Percentiles rank a stretch among this genome's conserved stretches.
Conservation (phyloP, 371 early-diverging fungal genomes). For the Gilbertella persicaria region DNA sequence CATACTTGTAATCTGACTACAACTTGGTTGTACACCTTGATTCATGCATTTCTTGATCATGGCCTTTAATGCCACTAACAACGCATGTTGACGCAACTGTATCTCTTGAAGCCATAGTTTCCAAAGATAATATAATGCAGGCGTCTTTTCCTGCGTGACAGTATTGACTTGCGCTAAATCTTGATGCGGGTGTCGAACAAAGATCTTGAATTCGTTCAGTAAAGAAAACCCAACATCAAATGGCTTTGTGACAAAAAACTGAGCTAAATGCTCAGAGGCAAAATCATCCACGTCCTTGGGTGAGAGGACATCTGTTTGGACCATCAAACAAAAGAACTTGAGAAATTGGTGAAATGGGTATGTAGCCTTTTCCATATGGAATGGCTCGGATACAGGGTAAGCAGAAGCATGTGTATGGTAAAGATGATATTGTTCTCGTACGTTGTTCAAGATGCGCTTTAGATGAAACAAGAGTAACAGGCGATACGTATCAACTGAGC, state of each 20-base stretch:
- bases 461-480: background rate
- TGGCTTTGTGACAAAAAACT: background rate
- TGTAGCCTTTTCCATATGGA: background rate
- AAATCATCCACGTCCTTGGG: background rate
- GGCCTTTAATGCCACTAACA: no score
- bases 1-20: no score
- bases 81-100: no score
- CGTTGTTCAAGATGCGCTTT: background rate
- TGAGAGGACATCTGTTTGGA: background rate
- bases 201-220: background rate
- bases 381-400: background rate
- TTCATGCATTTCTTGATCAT: no score
- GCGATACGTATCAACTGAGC: background rate
- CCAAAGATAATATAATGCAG: background rate
- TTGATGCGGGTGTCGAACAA: background rate
- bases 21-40: no score
- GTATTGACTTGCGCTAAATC: background rate
- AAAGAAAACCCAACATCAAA: background rate
- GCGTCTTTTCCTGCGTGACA: no score
- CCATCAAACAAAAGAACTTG: background rate
- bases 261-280: background rate
- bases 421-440: background rate
- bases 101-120: background rate
- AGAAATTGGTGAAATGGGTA: background rate
- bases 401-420: no score